Percentiles rank a stretch among this genome's conserved stretches.
These are phyloP conservation scores for Magnolia changhungtana DNA, from an alignment of 164 flowering plant species.

Conservation along the genomic window DNA sequence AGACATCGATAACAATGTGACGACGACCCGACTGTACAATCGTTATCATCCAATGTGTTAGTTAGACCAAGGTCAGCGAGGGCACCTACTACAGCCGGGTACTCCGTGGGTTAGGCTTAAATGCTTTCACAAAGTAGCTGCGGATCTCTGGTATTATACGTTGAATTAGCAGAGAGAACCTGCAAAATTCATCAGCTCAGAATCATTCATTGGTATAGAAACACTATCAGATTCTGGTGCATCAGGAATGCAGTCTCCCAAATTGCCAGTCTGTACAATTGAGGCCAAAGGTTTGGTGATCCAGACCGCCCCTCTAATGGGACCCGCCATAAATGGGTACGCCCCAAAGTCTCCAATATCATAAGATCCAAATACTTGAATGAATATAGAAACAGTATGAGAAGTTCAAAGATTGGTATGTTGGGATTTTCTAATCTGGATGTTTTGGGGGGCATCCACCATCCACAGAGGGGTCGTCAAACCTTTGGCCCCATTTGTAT, in stretches of 20 bases:
- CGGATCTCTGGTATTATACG: conserved; percentile 81
- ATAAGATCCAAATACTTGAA: background rate
- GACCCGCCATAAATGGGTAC: background rate
- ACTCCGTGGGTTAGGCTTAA: conserved; percentile 47
- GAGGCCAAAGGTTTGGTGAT: background rate
- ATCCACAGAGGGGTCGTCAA: background rate
- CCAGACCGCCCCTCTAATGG: background rate
- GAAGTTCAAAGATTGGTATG: background rate
- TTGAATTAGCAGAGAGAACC: conserved; percentile 65
- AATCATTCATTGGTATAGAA: background rate
- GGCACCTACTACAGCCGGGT: conserved; percentile 29
- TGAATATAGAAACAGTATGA: background rate
- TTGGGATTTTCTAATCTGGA: background rate
- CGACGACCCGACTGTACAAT: conserved; percentile 17
- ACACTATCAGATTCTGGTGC: background rate
- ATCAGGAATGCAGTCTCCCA: background rate
- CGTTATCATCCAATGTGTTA: conserved; percentile 15
- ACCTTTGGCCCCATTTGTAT: background rate
- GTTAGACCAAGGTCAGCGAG: conserved; percentile 29
- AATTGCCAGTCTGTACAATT: background rate
- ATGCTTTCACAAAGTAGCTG: conserved; percentile 58
- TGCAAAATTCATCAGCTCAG: conserved; percentile 21
- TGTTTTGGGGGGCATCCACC: background rate
- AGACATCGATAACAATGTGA: background rate
- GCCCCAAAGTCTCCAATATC: background rate